Percentiles rank a stretch among this genome's conserved stretches.
Conservation (phyloP, 768 basidiomycete genomes). For the Tulasnella sp. region DNA sequence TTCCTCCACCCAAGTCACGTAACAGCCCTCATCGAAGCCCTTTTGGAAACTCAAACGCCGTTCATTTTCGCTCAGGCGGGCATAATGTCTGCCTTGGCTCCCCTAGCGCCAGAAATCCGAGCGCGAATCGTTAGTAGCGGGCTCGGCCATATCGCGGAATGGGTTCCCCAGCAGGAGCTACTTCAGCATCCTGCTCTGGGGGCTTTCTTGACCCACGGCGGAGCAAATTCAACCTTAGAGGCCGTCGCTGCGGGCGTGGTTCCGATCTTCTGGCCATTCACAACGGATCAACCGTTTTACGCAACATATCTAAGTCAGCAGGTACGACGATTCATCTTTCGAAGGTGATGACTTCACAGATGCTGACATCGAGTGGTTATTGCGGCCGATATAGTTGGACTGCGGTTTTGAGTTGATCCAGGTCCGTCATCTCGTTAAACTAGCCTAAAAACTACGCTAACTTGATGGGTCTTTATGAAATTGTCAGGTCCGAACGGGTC, state of each 20-base stretch:
- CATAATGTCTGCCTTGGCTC: background rate
- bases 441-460: background rate
- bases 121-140: background rate
- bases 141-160: background rate
- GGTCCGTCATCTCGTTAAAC: background rate
- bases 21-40: background rate
- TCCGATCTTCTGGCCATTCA: slow-evolving; percentile 18
- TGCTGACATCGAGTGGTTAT: background rate
- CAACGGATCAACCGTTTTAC: background rate
- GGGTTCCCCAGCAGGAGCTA: background rate
- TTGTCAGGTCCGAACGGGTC: background rate
- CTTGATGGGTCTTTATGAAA: background rate
- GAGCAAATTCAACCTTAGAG: slow-evolving; percentile 10
- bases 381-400: background rate
- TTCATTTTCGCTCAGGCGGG: slow-evolving; percentile 10
- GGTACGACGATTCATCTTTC: background rate
- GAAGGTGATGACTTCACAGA: background rate
- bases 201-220: slow-evolving; percentile 14
- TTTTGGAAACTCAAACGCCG: slow-evolving; percentile 2
- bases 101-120: background rate
- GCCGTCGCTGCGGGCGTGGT: background rate
- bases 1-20: background rate
- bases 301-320: slow-evolving; percentile 12
- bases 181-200: slow-evolving; percentile 4
- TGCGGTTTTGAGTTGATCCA: background rate